Evolutionary conservation across 805 yeast species (phyloP).

Genomic region (Starmerella roubikii): DNA sequence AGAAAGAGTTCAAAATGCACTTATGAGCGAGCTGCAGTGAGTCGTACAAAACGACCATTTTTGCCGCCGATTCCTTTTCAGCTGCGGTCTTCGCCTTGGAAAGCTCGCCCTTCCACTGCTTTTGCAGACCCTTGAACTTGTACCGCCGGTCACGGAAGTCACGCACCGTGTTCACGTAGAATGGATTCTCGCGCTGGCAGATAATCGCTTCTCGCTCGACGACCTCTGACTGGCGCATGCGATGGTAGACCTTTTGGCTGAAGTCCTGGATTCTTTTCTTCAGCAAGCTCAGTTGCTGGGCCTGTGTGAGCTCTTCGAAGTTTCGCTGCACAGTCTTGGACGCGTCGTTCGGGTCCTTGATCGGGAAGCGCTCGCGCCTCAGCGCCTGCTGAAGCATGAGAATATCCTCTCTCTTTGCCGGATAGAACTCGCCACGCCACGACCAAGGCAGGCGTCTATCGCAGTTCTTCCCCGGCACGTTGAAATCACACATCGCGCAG

Average conservation of each 20-base stretch:
- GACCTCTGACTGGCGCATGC: constrained; percentile 67
- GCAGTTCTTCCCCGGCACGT: constrained; percentile 86
- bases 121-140: constrained; percentile 85
- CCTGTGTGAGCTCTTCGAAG: constrained; percentile 61
- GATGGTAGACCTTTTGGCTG: constrained; percentile 72
- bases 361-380: constrained; percentile 43
- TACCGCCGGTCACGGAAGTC: constrained; percentile 91
- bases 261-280: constrained; percentile 72
- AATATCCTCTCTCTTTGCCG: constrained; percentile 84
- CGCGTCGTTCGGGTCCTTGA: constrained; percentile 1
- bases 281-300: constrained; percentile 63
- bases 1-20: constrained; percentile 88
- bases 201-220: constrained; percentile 84
- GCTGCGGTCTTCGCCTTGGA: constrained; percentile 41
- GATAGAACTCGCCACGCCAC: constrained; percentile 95
- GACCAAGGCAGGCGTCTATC: constrained; percentile 90
- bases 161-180: constrained; percentile 87
- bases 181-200: constrained; percentile 95
- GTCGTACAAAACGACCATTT: constrained; percentile 87
- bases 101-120: constrained; percentile 81
- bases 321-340: constrained; percentile 20
- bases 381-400: constrained; percentile 75
- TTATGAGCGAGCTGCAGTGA: constrained; percentile 94
- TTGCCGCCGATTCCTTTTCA: constrained; percentile 75
- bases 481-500: constrained; percentile 95